Evolutionary conservation across 345 rosid species (phyloP).

Genomic region (Brassica cretica): DNA sequence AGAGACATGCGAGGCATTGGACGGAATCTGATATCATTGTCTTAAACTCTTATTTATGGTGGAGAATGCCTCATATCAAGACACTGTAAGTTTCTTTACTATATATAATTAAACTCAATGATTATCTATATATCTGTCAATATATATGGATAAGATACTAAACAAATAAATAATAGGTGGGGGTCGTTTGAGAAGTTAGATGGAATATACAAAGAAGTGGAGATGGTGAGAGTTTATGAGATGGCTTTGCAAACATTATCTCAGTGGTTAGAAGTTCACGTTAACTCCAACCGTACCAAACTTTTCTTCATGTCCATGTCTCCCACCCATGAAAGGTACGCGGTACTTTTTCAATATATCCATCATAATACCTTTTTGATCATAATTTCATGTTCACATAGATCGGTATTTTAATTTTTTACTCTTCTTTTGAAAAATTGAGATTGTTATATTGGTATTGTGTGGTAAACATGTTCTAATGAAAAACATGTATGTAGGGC

Average conservation of each 20-base stretch:
- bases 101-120: not conserved
- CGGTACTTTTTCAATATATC: not conserved
- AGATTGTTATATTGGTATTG: not conserved
- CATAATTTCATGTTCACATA: not conserved
- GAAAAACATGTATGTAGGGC: slow-evolving; percentile 43
- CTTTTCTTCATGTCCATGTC: slow-evolving; percentile 84
- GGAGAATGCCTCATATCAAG: slow-evolving; percentile 73
- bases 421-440: not conserved
- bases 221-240: slow-evolving; percentile 72
- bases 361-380: not conserved
- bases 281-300: slow-evolving; percentile 61
- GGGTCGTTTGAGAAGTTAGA: slow-evolving; percentile 74
- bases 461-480: not conserved
- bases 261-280: slow-evolving; percentile 74
- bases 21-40: slow-evolving; percentile 68
- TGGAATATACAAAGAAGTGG: slow-evolving; percentile 64
- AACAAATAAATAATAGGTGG: slow-evolving; percentile 44
- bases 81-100: slow-evolving; percentile 60
- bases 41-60: slow-evolving; percentile 90
- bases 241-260: slow-evolving; percentile 84
- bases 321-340: slow-evolving; percentile 83
- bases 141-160: not conserved
- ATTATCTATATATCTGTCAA: not conserved
- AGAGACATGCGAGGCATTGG: slow-evolving; percentile 84
- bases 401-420: not conserved